Base-by-base conservation (phyloP, 2,329 filamentous ascomycete species). In the Aspergillus versicolor region DNA sequence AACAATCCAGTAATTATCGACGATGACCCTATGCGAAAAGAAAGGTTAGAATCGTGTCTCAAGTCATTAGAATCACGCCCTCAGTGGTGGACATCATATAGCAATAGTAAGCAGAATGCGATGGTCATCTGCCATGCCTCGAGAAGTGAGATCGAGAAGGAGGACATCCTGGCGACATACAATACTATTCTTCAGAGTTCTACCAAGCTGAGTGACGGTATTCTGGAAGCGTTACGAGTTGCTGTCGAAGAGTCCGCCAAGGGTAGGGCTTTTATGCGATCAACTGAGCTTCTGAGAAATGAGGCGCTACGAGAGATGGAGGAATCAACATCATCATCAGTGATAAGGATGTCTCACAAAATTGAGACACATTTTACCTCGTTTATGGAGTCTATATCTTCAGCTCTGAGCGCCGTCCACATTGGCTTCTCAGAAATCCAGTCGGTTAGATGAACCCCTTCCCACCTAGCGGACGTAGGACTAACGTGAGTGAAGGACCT, bases 31-130 rank as follows among this genome's bases (percentile, higher is more conserved):
- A 45, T 68, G 4, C 27, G 67, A 6, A 56, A 60, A 24, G 62
- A 71, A 24, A 49, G 71, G 17, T 61, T 86, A 22, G 74, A 77
- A 45, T 64, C 73, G 9, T 89, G 86, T 62, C 71, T 86, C 4
- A 76, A 73, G 45, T 79, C 79, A 4, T 70, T 89, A 1, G 80
- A 82, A 45, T 77, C 78, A 17, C 77, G 80, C 22, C 78, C 81
- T 1, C 84, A 85, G 44, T 82, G 78, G 67, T 88, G 85, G 85
- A 86, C 80, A 1, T 87, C 84, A 22, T 89, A 85, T 73, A 84
- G 82, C 62, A 86, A 86, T 68, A 83, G 79, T 56, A 77, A 80
- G 54, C 83, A 86, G 55, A 85, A 86, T 61, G 84, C 84, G 2
- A 74, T 84, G 43, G 72, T 84, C 17, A 83, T 88, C 63, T 89